phyloP scores from a whole-genome alignment of 371 early-diverging fungal species.

The Mucor saturninus region DNA sequence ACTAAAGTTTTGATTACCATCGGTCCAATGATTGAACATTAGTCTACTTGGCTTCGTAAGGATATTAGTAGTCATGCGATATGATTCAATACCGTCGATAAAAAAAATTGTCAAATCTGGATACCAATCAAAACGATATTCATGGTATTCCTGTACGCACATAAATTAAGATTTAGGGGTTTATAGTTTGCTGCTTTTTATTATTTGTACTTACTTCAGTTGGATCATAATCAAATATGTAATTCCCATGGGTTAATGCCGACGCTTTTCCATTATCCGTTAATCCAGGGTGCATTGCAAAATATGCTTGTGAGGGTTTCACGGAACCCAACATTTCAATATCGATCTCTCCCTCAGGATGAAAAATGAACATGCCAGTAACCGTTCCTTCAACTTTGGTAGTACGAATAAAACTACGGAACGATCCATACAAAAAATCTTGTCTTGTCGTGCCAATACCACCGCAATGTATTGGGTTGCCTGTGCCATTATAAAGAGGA shows the following conservation, averaged over 20 bases:
- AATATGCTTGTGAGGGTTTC: conserved; percentile 36
- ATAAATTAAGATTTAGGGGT: conserved; percentile 4
- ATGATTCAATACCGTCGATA: conserved; percentile 35
- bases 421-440: conserved; percentile 49
- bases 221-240: conserved; percentile 32
- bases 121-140: conserved; percentile 55
- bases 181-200: neutral
- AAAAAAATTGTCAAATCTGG: conserved; percentile 36
- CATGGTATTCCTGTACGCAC: conserved; percentile 34
- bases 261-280: conserved; percentile 44
- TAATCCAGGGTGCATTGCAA: conserved; percentile 48
- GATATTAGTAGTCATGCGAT: conserved; percentile 35
- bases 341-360: conserved; percentile 48
- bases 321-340: conserved; percentile 42
- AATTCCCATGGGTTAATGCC: conserved; percentile 34
- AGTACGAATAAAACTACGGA: conserved; percentile 37
- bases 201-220: neutral
- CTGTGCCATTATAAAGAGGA: no score
- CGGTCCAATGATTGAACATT: conserved; percentile 56
- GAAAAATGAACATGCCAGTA: conserved; percentile 42
- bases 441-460: conserved; percentile 24
- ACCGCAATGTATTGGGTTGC: conserved; percentile 1
- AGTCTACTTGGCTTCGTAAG: conserved; percentile 35
- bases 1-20: conserved; percentile 50
- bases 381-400: conserved; percentile 43